phyloP scores from a whole-genome alignment of 78 protist genomes.

The Acrasis kona region DNA sequence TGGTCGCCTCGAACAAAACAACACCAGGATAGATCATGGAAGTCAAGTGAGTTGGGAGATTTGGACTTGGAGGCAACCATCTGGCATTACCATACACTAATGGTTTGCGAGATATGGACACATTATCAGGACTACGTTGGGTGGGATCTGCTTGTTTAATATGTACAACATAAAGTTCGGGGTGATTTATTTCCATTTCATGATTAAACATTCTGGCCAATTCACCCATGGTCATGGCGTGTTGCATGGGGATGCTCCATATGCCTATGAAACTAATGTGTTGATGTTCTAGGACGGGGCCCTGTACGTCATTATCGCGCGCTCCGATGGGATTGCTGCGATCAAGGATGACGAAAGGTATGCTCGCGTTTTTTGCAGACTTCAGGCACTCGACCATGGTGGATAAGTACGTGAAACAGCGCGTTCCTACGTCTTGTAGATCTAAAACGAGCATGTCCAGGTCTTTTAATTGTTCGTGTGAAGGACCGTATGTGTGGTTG shows the following conservation, averaged over 20 bases:
- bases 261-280: not conserved
- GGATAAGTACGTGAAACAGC: constrained; percentile 15
- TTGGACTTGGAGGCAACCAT: constrained; percentile 6
- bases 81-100: not conserved
- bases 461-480: not conserved
- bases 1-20: constrained; percentile 18
- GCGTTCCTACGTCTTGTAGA: not conserved
- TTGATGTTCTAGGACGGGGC: not conserved
- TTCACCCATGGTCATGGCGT: constrained; percentile 19
- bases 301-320: constrained; percentile 3
- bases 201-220: not conserved
- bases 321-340: constrained; percentile 1
- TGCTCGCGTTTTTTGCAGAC: not conserved
- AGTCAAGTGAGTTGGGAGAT: constrained; percentile 1
- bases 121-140: not conserved
- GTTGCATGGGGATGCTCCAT: not conserved
- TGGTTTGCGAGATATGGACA: too few species aligned
- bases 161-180: not conserved
- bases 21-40: constrained; percentile 7
- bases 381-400: not conserved
- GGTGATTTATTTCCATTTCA: not conserved
- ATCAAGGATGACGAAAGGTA: not conserved
- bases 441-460: not conserved
- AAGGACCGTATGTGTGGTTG: not conserved
- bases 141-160: not conserved